Conservation (phyloP, 768 basidiomycete species). For the Mycena maculata region DNA sequence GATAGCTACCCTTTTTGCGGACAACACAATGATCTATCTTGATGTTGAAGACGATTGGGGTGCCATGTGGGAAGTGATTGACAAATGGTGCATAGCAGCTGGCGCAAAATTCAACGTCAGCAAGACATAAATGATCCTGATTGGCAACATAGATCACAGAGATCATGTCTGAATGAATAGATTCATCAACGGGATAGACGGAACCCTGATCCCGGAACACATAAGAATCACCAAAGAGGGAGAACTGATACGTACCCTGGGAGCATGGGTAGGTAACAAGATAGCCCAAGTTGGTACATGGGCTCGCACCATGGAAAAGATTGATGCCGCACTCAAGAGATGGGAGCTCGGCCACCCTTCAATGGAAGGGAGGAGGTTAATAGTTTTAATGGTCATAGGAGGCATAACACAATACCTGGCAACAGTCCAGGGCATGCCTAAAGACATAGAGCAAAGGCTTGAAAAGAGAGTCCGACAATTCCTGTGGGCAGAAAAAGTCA, state of each 20-base stretch:
- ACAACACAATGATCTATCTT: too few relatives aligned
- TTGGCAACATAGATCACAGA: conserved; percentile 41
- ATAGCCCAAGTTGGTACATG: conserved; percentile 39
- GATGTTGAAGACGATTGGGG: not conserved
- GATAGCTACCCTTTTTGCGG: not conserved
- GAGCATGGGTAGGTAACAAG: conserved; percentile 47
- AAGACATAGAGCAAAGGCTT: too few relatives aligned
- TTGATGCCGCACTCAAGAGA: too few relatives aligned
- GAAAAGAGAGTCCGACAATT: too few relatives aligned
- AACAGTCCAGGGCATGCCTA: conserved; percentile 51
- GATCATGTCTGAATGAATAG: conserved; percentile 15
- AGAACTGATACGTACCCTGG: conserved; percentile 43
- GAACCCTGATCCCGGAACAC: conserved; percentile 22
- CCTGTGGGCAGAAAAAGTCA: too few relatives aligned
- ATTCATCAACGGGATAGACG: not conserved
- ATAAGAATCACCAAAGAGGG: conserved; percentile 46
- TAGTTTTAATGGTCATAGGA: conserved; percentile 43
- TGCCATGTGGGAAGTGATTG: not conserved
- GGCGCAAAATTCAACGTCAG: conserved; percentile 43
- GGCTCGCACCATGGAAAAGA: conserved; percentile 43
- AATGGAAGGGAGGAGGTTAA: conserved; percentile 40
- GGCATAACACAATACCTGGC: conserved; percentile 51
- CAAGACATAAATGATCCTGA: conserved; percentile 54
- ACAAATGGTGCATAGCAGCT: not conserved
- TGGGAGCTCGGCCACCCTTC: conserved; percentile 43